A percentile compares a stretch with the other conserved stretches of the same genome.
Conservation (phyloP, 306 rosid species). For the Prunus persica region DNA sequence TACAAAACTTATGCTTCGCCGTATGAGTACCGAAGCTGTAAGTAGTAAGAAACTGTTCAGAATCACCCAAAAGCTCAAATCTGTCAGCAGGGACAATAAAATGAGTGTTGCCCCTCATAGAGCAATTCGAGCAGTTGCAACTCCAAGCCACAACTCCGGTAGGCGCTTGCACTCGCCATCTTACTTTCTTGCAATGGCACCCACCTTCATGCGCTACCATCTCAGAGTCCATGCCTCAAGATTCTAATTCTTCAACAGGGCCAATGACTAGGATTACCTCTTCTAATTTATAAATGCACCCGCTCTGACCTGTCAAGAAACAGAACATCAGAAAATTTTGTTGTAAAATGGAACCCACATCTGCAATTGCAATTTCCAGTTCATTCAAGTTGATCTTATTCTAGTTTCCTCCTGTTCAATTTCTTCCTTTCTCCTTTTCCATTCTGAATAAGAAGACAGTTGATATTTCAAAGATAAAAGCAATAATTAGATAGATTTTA, state of each 20-base stretch:
- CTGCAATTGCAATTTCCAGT: not conserved
- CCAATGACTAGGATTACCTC: not conserved
- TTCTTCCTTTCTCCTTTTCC: not conserved
- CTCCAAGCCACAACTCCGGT: constrained; percentile 64
- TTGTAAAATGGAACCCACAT: not conserved
- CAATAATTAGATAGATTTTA: not conserved
- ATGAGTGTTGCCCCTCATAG: constrained; percentile 64
- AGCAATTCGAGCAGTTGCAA: constrained; percentile 79
- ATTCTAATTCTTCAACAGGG: constrained; percentile 9
- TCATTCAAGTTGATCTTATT: not conserved
- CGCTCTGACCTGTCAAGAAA: not conserved
- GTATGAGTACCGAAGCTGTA: constrained; percentile 76
- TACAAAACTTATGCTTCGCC: constrained; percentile 85
- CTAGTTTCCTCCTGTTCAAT: not conserved
- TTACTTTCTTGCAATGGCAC: constrained; percentile 81
- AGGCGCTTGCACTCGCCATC: constrained; percentile 68
- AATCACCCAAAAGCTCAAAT: constrained; percentile 65
- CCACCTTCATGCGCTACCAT: constrained; percentile 67
- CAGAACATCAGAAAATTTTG: not conserved
- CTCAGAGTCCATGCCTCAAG: constrained; percentile 52
- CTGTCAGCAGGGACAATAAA: constrained; percentile 55
- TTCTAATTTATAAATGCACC: not conserved
- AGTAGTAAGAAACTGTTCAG: constrained; percentile 58
- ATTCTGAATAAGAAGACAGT: not conserved
- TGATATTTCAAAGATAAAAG: not conserved